Evolutionary conservation across 2,329 filamentous ascomycete species (phyloP), one percentile per base, ranked within the genome.

Genomic region (Fusarium acutatum): DNA sequence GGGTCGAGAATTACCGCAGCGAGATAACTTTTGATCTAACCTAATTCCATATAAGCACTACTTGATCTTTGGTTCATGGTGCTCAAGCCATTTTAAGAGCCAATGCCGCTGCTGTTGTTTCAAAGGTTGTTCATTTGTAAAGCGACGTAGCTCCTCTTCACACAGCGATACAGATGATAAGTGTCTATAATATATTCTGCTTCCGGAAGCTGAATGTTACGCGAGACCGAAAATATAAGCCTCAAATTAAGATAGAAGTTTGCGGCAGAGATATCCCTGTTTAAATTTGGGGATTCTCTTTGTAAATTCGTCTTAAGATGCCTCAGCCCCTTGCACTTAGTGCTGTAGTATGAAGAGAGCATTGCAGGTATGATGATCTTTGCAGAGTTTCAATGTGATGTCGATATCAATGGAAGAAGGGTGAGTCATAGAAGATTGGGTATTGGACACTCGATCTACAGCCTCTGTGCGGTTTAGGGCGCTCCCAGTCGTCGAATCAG

Each of bases 11-110:
- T 8, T 35, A n/a, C n/a, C 49, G 30, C 11, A 2, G 11, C 4
- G 4, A 50, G 22, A 24, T 3, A 10, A 2, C 15, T 24, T 32
- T 6, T 0, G 22, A 18, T 14, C 11, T 3, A 28, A 22, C 3
- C 6, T 15, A 11, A 11, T 24, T 24, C 0, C 4, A 41, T 41
- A 41, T 6, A 46, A 15, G 0, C 6, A 0, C 22, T 49, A 18
- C 6, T 32, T 46, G 13, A 28, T 0, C 0, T 28, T 46, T 0
- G 9, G 24, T 11, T 15, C 24, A 5, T 10, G 24, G 6, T 8
- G 6, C 43, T 22, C 13, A 28, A 46, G 12, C 0, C 6, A 22
- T 9, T 4, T 22, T 0, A 14, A 0, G 0, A 46, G 12, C 18
- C 6, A 28, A 15, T 46, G 0, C 3, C 8, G 2, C 41, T 44